These are phyloP conservation scores for Colletotrichum tofieldiae DNA, from an alignment of 2,329 filamentous ascomycete species.

Conservation along the genomic window DNA sequence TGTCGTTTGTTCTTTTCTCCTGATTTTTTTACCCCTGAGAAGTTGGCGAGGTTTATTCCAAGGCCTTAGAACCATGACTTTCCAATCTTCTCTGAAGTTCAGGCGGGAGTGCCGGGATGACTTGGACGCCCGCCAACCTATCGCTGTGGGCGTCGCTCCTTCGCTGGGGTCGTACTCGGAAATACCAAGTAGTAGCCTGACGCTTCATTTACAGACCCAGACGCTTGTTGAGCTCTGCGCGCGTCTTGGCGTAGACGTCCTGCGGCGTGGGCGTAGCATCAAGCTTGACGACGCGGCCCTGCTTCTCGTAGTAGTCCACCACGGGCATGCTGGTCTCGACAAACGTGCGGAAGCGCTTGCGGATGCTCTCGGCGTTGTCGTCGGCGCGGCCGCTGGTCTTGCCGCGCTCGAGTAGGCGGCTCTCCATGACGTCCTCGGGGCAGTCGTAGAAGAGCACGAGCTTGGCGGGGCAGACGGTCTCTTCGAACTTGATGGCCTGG, in stretches of 20 bases:
- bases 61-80: neutral
- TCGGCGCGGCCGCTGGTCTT: constrained; percentile 93
- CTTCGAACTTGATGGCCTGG: constrained; percentile 95
- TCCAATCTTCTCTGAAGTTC: neutral
- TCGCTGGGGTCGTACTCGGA: neutral
- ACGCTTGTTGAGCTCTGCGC: constrained; percentile 64
- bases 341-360: constrained; percentile 96
- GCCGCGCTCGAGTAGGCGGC: constrained; percentile 86
- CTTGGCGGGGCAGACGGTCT: constrained; percentile 85
- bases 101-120: neutral
- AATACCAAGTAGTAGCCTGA: neutral
- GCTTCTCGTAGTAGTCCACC: constrained; percentile 84
- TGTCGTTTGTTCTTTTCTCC: neutral
- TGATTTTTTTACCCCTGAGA: too few species aligned
- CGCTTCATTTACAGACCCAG: constrained; percentile 57
- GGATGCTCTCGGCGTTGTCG: constrained; percentile 95
- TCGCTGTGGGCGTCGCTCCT: neutral
- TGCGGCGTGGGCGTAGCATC: constrained; percentile 79
- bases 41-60: neutral
- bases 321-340: constrained; percentile 98
- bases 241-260: constrained; percentile 70
- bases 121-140: too few species aligned
- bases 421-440: constrained; percentile 89
- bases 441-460: constrained; percentile 97
- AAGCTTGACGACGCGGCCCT: constrained; percentile 86